Percentiles rank a stretch among this genome's conserved stretches.
These are phyloP conservation scores for Grigorovia jiainica DNA, from an alignment of 805 yeast species.

Conservation along the genomic window DNA sequence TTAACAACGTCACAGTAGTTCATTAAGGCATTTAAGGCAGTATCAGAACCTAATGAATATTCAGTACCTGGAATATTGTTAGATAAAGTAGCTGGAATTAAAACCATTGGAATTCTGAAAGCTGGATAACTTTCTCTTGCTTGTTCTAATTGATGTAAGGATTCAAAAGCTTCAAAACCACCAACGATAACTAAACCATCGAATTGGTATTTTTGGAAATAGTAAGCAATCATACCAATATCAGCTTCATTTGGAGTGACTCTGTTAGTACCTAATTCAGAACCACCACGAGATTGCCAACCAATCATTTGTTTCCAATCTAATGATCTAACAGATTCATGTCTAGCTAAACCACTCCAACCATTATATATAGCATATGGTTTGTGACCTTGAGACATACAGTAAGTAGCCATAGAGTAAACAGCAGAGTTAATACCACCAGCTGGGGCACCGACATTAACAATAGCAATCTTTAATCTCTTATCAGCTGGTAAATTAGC, in stretches of 20 bases:
- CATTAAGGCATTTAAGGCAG: slow-evolving; percentile 62
- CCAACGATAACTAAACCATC: slow-evolving; percentile 71
- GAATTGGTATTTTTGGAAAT: slow-evolving; percentile 56
- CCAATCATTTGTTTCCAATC: slow-evolving; percentile 63
- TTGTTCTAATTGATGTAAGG: slow-evolving; percentile 55
- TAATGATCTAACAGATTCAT: slow-evolving; percentile 50
- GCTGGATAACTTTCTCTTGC: slow-evolving; percentile 57
- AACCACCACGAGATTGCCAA: slow-evolving; percentile 70
- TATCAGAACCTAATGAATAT: slow-evolving; percentile 66
- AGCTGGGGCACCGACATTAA: slow-evolving; percentile 75
- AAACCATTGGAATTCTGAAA: slow-evolving; percentile 68
- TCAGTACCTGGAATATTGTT: slow-evolving; percentile 79
- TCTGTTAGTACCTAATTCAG: slow-evolving; percentile 76
- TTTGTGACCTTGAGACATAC: slow-evolving; percentile 66
- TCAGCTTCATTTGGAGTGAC: slow-evolving; percentile 56
- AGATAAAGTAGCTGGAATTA: slow-evolving; percentile 71
- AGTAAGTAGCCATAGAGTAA: slow-evolving; percentile 62
- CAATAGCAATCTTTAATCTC: slow-evolving; percentile 55
- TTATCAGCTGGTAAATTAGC: slow-evolving; percentile 47
- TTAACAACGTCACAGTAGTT: slow-evolving; percentile 71
- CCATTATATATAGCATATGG: slow-evolving; percentile 69
- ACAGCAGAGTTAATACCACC: slow-evolving; percentile 75
- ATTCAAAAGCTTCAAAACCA: slow-evolving; percentile 73
- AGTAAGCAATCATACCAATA: slow-evolving; percentile 61
- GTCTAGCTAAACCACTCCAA: slow-evolving; percentile 57